Conservation (phyloP, 495 filamentous ascomycete species). For the Penicillium samsonianum region DNA sequence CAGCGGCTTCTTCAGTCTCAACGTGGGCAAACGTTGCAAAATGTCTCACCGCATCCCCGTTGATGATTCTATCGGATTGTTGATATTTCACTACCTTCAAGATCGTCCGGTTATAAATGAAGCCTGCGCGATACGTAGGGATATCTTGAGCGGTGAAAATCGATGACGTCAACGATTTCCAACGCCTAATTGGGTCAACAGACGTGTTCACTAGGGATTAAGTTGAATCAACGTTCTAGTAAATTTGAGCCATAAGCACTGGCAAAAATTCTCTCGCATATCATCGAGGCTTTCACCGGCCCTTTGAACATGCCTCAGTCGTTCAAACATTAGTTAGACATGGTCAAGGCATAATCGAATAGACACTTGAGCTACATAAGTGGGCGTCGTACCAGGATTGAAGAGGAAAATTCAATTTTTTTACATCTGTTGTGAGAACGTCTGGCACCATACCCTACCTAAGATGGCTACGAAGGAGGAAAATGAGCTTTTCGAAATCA, state of each 20-base stretch:
- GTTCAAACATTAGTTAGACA: too few species aligned
- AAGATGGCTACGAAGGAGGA: background rate
- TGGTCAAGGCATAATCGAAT: too few species aligned
- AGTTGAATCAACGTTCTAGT: background rate
- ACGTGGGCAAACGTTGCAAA: background rate
- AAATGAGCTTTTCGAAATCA: slow-evolving; percentile 1
- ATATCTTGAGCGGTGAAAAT: background rate
- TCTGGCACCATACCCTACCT: background rate
- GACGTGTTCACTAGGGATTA: background rate
- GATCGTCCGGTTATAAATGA: background rate
- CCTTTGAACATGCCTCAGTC: background rate
- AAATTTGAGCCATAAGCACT: slow-evolving; percentile 1
- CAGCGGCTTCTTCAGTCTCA: too few species aligned
- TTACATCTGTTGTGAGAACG: background rate
- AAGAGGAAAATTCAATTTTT: background rate
- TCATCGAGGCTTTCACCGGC: background rate
- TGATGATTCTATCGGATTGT: background rate
- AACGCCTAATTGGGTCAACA: too few species aligned
- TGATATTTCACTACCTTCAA: background rate
- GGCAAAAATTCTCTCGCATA: background rate
- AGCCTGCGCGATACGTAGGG: background rate
- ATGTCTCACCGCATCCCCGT: background rate
- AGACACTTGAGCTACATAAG: too few species aligned
- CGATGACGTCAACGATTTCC: background rate
- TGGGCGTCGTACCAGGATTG: too few species aligned